Base-by-base conservation (phyloP, 116 monocot genomes). In the Posidonia oceanica region DNA sequence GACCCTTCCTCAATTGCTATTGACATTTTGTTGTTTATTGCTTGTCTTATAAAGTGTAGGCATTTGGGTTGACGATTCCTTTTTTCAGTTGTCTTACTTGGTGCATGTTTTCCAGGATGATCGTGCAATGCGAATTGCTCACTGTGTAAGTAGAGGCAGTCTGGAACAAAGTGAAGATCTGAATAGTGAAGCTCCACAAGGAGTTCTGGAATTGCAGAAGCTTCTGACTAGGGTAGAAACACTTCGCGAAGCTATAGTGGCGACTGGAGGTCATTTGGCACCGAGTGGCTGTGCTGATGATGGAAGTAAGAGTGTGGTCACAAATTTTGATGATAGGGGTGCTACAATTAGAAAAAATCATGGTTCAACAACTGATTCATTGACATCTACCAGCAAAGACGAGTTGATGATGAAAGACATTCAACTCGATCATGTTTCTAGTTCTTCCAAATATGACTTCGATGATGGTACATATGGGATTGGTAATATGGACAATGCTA, bases 381-480 rank as follows among this genome's bases (percentile, higher is more conserved):
- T 79, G 18, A 61, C 36, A 55, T 79, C 84, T 4, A 84, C 36
- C 59, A 60, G 21, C 13, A 86, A 82, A 69, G 52, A 80, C 13
- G 81, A 62, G 48, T 48, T 12, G 54, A 67, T 56, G 17, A 83
- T 83, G 80, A 97, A 97, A 81, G 97, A 92, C 69, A 92, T 97
- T 54, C 80, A 89, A 69, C 89, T 92, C 3, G 97, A 97, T 66
- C 74, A 89, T 63, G 75, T 75, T 5, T 85, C 87, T 0, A 78
- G 71, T 52, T 78, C 77, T 41, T 77, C 81, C 14, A 64, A 36
- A 58, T 66, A 71, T 23, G 78, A 71, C 40, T 29, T 71, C 14
- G 42, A 57, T 41, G 42, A 4, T 54, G 61, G 44, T 39, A 23
- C 23, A 5, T 18, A 42, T 57, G 40, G 18, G 6, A 62, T 16